These are phyloP conservation scores for Suillus fuscotomentosus DNA, from an alignment of 768 basidiomycete genomes.

Conservation along the genomic window DNA sequence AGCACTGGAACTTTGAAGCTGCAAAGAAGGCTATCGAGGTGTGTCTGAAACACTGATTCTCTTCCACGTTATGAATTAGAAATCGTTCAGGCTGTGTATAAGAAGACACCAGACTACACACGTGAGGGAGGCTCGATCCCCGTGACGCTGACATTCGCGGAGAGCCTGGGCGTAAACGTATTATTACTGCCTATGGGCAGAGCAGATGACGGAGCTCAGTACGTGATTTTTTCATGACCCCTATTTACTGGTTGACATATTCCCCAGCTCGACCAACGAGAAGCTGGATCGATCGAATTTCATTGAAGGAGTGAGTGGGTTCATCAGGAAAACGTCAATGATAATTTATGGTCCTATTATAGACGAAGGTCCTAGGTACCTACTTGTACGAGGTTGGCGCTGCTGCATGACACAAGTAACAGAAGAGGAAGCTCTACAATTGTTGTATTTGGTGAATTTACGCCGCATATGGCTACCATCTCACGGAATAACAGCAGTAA, in stretches of 20 bases:
- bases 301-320: slow-evolving; percentile 67
- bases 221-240: slow-evolving; percentile 28
- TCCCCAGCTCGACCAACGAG: slow-evolving; percentile 82
- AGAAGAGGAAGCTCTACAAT: background rate
- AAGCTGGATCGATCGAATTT: slow-evolving; percentile 91
- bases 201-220: slow-evolving; percentile 94
- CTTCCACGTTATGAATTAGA: background rate
- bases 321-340: background rate
- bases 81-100: slow-evolving; percentile 47
- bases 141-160: slow-evolving; percentile 91
- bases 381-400: slow-evolving; percentile 32
- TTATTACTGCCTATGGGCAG: slow-evolving; percentile 90
- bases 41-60: slow-evolving; percentile 1
- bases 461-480: background rate
- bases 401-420: slow-evolving; percentile 10
- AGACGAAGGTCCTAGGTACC: slow-evolving; percentile 34
- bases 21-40: slow-evolving; percentile 85
- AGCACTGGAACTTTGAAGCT: slow-evolving; percentile 93
- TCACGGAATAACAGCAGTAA: background rate
- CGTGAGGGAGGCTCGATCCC: slow-evolving; percentile 96
- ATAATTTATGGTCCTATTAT: slow-evolving; percentile 2
- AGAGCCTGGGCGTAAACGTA: slow-evolving; percentile 83
- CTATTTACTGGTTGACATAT: background rate
- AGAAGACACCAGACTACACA: slow-evolving; percentile 75
- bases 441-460: background rate